phyloP scores from a whole-genome alignment of 331 rosid species.

The Quercus tomentella region DNA sequence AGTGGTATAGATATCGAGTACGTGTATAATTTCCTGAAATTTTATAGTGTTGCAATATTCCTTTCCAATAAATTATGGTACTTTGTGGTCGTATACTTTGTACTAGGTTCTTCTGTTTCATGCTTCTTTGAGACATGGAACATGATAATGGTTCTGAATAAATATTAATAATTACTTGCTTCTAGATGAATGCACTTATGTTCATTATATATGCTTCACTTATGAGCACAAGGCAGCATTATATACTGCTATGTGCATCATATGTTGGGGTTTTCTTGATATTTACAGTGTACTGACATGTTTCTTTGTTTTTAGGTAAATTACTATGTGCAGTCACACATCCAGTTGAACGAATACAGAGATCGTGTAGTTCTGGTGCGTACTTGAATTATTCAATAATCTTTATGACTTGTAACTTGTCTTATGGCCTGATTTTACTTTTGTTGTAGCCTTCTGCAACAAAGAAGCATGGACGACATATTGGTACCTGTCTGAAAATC shows the following conservation, averaged over 20 bases:
- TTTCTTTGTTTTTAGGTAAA: conserved; percentile 52
- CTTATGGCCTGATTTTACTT: conserved; percentile 14
- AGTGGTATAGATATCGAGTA: too few relatives aligned
- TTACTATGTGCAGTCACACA: conserved; percentile 88
- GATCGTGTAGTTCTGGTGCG: conserved; percentile 82
- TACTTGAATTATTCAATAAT: conserved; percentile 9
- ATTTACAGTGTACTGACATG: conserved; percentile 16
- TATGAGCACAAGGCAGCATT: background rate
- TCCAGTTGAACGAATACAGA: conserved; percentile 90
- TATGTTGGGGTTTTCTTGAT: background rate
- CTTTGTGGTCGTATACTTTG: background rate
- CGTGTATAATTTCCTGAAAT: too few relatives aligned
- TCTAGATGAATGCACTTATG: background rate
- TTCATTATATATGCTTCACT: background rate
- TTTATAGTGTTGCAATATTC: background rate
- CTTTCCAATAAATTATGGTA: background rate
- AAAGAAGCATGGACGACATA: conserved; percentile 60
- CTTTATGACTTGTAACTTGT: background rate
- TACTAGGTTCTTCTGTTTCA: background rate
- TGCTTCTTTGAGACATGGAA: background rate
- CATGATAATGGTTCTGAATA: background rate
- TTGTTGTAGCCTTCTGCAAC: conserved; percentile 68
- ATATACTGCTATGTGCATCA: background rate
- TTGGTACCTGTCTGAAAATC: conserved; percentile 82
- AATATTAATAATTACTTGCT: conserved; percentile 1